These are phyloP conservation scores for Epichloe festucae DNA, from an alignment of 2,329 filamentous ascomycete genomes.

Conservation along the genomic window DNA sequence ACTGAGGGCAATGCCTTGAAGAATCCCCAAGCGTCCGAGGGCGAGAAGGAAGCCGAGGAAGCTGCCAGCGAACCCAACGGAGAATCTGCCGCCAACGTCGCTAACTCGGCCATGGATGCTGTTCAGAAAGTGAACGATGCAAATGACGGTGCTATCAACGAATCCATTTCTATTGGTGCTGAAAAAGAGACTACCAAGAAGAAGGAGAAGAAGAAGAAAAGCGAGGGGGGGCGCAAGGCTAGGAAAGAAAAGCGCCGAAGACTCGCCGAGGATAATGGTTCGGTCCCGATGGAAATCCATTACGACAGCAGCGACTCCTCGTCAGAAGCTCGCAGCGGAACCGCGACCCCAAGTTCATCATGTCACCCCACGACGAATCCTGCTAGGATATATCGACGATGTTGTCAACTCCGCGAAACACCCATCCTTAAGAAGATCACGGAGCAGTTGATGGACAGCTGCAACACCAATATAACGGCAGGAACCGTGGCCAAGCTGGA, in stretches of 20 bases:
- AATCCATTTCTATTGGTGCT: slow-evolving; percentile 7
- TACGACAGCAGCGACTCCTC: slow-evolving; percentile 55
- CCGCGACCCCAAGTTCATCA: slow-evolving; percentile 15
- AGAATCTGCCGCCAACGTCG: not conserved
- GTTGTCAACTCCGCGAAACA: slow-evolving; percentile 86
- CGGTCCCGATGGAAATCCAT: slow-evolving; percentile 71
- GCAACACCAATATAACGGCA: slow-evolving; percentile 50
- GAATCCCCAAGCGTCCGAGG: slow-evolving; percentile 45
- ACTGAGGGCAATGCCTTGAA: slow-evolving; percentile 66
- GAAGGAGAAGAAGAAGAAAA: slow-evolving; percentile 93
- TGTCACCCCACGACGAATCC: slow-evolving; percentile 72
- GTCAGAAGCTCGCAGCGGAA: slow-evolving; percentile 15
- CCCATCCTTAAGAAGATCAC: slow-evolving; percentile 85
- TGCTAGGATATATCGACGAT: slow-evolving; percentile 81
- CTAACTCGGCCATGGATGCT: not conserved
- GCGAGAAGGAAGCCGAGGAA: slow-evolving; percentile 26
- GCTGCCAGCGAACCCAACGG: not conserved
- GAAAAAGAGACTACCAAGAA: slow-evolving; percentile 47
- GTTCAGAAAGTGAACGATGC: slow-evolving; percentile 11
- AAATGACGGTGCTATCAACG: slow-evolving; percentile 14
- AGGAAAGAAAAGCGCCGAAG: slow-evolving; percentile 79
- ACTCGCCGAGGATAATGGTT: slow-evolving; percentile 77
- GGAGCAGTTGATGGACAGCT: slow-evolving; percentile 65
- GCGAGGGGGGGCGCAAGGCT: slow-evolving; percentile 78
- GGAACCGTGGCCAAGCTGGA: slow-evolving; percentile 77